Base-by-base conservation (phyloP, 75 land plant species). In the Sequoiadendron giganteum region DNA sequence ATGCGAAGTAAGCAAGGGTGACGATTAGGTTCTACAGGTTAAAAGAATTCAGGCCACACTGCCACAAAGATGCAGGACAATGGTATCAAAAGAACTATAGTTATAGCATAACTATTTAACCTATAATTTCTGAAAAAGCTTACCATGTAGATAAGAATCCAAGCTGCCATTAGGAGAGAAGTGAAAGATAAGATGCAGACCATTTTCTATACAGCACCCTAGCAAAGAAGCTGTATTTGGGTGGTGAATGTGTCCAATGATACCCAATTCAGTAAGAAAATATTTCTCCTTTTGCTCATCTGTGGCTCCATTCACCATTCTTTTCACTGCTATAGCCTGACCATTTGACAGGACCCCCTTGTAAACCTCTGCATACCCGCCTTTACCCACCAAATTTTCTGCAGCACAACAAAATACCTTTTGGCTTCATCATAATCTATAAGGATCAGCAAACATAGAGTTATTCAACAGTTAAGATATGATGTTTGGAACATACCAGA, bases 361-460 rank as follows among this genome's bases (percentile, higher is more conserved):
- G 90, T 86, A 92, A 77, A 92, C 93, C 56, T 90, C 87, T 43
- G 91, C 87, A 83, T 87, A 89, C 14, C 93, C 93, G 21, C 93
- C 93, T 84, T 90, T 92, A 28, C 93, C 93, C 9, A 92, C 93
- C 32, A 92, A 32, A 75, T 90, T 92, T 28, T 84, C 93, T 92
- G 93, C 87, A 86, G 30, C 48, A 32, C 85, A 83, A 47, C 38
- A 75, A 58, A 89, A 36, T 47, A 25, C 21, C 48, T 45, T 77
- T 19, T 61, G 79, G 84, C 19, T 68, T 13, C 1, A 39, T 56
- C 65, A 78, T 52, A 52, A 52, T 14, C 11, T 52, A 52, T 30
- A 78, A 58, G 86, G 7, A 21, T 61, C 40, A 40, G 28, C 43
- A 38, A 43, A 42, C 11, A 16, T 83, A 25, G 15, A 30, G 3